Evolutionary conservation across 768 basidiomycete genomes (phyloP), one percentile per base, ranked within the genome.

Genomic region (Stropharia rugosoannulata): DNA sequence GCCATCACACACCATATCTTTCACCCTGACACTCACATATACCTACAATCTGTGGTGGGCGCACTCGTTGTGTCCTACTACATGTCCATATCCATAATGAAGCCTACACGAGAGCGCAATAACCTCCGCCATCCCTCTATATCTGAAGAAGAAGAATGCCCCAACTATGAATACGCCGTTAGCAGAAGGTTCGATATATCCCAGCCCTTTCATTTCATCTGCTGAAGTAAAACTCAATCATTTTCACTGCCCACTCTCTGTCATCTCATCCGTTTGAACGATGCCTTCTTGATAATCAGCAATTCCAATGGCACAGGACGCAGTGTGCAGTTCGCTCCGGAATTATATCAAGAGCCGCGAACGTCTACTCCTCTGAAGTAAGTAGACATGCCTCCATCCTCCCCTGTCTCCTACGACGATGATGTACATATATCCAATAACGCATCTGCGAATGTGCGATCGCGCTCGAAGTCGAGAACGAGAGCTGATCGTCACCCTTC

Each of bases 141-240:
- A 19, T 18, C 55, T 7, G 62, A 64, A 32, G 75, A 76, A 25
- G 70, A 72, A 44, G 68, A 64, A 12, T 77, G 75, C 59, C 77
- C 77, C 1, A 70, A 73, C 49, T 79, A 79, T 51, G 70, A 75
- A 35, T 63, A 64, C 9, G 70, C 70, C 13, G 69, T 75, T 38
- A 71, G 66, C 62, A 71, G 73, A 63, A 75, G 75, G 78, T 76
- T 59, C 55, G 68, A 55, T 18, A 13, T 27, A 13, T n/a, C 13
- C 35, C 48, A 42, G 53, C 51, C 29, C 47, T 45, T 39, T 37
- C 51, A 25, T 29, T 54, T 43, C 53, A 55, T 59, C 55, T 62
- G 58, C 59, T 57, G 38, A 60, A 51, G 41, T 38, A 42, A 55
- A 40, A 44, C 48, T 59, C 58, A 32, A 56, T 43, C 49, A 48